A percentile compares a stretch with the other conserved stretches of the same genome.
Conservation (phyloP, 2,329 filamentous ascomycete species). For the Paracamarosporium sp. region DNA sequence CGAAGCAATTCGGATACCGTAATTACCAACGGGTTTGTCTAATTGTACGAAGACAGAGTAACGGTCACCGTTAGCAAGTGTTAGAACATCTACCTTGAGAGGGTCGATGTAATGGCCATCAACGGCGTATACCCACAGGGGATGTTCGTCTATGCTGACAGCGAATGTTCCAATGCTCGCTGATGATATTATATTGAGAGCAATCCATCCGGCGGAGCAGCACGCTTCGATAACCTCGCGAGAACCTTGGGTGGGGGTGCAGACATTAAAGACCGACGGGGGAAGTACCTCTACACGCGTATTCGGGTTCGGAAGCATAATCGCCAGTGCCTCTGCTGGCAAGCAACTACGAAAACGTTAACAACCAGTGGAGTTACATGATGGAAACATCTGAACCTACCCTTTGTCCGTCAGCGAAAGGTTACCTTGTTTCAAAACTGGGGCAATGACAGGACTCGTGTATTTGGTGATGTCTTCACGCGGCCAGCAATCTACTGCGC, state of each 20-base stretch:
- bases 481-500: constrained; percentile 60
- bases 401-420: constrained; percentile 49
- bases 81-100: constrained; percentile 56
- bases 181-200: constrained; percentile 63
- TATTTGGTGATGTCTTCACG: constrained; percentile 52
- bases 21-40: constrained; percentile 54
- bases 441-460: constrained; percentile 37
- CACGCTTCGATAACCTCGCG: constrained; percentile 53
- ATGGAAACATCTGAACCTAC: constrained; percentile 20
- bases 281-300: constrained; percentile 20
- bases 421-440: constrained; percentile 41
- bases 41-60: constrained; percentile 61
- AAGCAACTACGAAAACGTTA: constrained; percentile 37
- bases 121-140: constrained; percentile 62
- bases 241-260: constrained; percentile 54
- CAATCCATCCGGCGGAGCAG: constrained; percentile 54
- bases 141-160: constrained; percentile 60
- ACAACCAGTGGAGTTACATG: too few species aligned
- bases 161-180: constrained; percentile 50
- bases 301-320: constrained; percentile 19
- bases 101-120: constrained; percentile 64
- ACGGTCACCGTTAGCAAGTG: constrained; percentile 59
- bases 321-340: constrained; percentile 53
- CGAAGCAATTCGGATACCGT: constrained; percentile 62
- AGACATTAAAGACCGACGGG: constrained; percentile 42